Evolutionary conservation across 2,329 filamentous ascomycete genomes (phyloP), one percentile per base, ranked within the genome.

Genomic region (Fusarium transvaalense): DNA sequence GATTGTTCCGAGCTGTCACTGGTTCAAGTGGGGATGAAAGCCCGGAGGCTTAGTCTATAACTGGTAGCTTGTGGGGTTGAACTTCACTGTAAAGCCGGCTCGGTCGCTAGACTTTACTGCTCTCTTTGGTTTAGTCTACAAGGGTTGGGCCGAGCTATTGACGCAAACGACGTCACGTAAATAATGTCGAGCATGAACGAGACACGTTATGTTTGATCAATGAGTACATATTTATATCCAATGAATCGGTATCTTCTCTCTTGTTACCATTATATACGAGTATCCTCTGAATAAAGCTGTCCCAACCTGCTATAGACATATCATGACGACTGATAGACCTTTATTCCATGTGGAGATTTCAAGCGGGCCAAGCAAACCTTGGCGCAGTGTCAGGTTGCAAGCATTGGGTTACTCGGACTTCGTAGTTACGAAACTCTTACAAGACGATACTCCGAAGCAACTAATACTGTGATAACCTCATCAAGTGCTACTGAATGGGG

Each of bases 1-100:
- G 61, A 55, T 71, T 71, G 64, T 66, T 72, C 69, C 69, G 69
- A 72, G 69, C 66, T 65, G 56, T 69, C 55, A 54, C 10, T 67
- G 56, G 66, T 23, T 25, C 2, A 25, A 39, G 63, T 61, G 67
- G 66, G 39, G 31, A 17, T 25, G 5, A 21, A 14, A 15, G 35
- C 13, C 58, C 50, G 48, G 41, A 23, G 48, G 19, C 7, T 38
- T 64, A 69, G 23, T 19, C 59, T 34, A 25, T 6, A 35, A 45
- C 21, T 23, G 50, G 67, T 25, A 70, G 37, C 39, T 47, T 68
- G 37, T 55, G 67, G 67, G 60, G 59, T n/a, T 45, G 17, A 7
- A n/a, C 50, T n/a, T 27, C 47, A 50, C 59, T 56, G 51, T 37
- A 13, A 38, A 23, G 37, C 25, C 52, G 66, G 53, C 43, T 48